Percentiles rank a stretch among this genome's conserved stretches.
phyloP scores from a whole-genome alignment of 2,329 filamentous ascomycete species.

The Alternaria postmessia region DNA sequence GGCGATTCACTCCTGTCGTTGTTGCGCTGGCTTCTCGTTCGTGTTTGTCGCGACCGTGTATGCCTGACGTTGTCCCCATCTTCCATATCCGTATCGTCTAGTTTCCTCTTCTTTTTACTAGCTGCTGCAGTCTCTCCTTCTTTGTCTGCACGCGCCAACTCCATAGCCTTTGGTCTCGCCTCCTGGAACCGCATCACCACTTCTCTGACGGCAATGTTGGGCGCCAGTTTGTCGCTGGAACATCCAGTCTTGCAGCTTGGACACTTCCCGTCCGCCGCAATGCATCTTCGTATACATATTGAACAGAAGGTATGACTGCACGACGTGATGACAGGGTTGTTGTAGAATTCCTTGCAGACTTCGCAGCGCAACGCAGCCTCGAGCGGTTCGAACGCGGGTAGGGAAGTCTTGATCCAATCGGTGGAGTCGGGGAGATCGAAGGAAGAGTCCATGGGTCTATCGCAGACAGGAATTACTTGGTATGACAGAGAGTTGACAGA shows the following conservation, averaged over 20 bases:
- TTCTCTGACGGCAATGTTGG: constrained; percentile 86
- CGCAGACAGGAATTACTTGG: constrained; percentile 8
- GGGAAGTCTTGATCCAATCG: constrained; percentile 79
- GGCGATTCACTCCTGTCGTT: constrained; percentile 40
- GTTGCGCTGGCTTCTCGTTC: constrained; percentile 48
- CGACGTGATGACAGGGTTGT: constrained; percentile 91
- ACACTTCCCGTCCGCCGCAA: constrained; percentile 85
- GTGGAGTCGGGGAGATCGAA: constrained; percentile 75
- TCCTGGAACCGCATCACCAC: constrained; percentile 79
- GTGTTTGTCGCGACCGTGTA: constrained; percentile 48
- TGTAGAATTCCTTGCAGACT: constrained; percentile 97
- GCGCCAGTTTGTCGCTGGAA: constrained; percentile 83
- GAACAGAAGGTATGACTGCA: constrained; percentile 98
- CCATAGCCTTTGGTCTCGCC: constrained; percentile 69
- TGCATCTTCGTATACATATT: constrained; percentile 86
- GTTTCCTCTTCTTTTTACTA: constrained; percentile 58
- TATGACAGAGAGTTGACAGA: constrained; percentile 19
- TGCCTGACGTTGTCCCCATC: constrained; percentile 44
- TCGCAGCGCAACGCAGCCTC: constrained; percentile 91
- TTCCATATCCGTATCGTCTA: constrained; percentile 60
- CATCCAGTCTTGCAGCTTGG: constrained; percentile 81
- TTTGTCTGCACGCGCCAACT: constrained; percentile 65
- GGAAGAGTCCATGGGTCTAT: constrained; percentile 39
- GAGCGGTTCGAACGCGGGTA: constrained; percentile 72
- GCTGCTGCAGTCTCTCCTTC: constrained; percentile 21